Conservation (phyloP, 768 basidiomycete genomes). For the Sarcodon aspratus region DNA sequence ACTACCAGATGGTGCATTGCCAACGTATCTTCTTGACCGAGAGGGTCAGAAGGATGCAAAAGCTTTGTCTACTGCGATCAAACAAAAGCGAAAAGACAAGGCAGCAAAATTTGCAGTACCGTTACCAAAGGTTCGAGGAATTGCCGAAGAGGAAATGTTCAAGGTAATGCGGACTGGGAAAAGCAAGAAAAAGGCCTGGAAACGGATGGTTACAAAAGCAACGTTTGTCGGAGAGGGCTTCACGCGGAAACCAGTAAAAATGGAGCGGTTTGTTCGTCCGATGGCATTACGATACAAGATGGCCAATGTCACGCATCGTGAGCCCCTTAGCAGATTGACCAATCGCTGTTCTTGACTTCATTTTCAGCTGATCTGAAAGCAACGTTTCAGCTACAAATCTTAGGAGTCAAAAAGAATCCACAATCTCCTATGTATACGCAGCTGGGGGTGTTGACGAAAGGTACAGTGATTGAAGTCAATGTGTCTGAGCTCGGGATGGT, state of each 20-base stretch:
- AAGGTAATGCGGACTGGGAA: slow-evolving; percentile 98
- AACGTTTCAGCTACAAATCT: slow-evolving; percentile 95
- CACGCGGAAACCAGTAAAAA: slow-evolving; percentile 96
- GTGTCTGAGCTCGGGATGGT: slow-evolving; percentile 98
- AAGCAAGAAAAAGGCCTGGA: slow-evolving; percentile 94
- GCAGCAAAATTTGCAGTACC: slow-evolving; percentile 98
- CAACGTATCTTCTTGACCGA: slow-evolving; percentile 91
- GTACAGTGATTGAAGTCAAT: slow-evolving; percentile 97
- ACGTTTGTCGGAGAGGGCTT: slow-evolving; percentile 98
- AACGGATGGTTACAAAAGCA: slow-evolving; percentile 98
- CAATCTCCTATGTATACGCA: slow-evolving; percentile 98
- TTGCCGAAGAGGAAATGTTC: slow-evolving; percentile 99
- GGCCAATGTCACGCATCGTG: slow-evolving; percentile 98
- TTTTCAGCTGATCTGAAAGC: slow-evolving; percentile 85
- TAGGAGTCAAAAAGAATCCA: slow-evolving; percentile 98
- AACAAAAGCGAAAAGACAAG: slow-evolving; percentile 98
- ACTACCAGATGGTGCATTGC: slow-evolving; percentile 83
- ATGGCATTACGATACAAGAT: slow-evolving; percentile 98
- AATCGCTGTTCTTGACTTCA: neutral
- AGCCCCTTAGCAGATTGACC: slow-evolving; percentile 12
- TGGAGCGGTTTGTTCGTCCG: slow-evolving; percentile 95
- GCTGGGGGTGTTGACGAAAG: slow-evolving; percentile 95
- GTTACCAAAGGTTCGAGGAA: slow-evolving; percentile 91
- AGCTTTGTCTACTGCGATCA: slow-evolving; percentile 89
- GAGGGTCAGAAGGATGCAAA: slow-evolving; percentile 99